These are phyloP conservation scores for Epichloe hybrida DNA, from an alignment of 2,329 filamentous ascomycete genomes.

Conservation along the genomic window DNA sequence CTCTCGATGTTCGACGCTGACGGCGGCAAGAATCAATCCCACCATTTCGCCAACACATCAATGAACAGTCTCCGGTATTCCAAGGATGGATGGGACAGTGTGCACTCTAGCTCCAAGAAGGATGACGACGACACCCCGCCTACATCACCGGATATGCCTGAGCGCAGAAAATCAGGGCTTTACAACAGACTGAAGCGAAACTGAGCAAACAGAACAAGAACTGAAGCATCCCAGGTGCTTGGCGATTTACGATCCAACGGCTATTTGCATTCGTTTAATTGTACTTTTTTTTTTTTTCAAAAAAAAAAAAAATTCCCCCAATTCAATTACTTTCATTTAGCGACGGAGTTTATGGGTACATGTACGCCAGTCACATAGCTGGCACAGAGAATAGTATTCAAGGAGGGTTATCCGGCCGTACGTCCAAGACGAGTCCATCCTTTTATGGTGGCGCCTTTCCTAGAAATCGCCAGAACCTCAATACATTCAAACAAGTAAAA, in stretches of 20 bases:
- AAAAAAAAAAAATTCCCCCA: no score
- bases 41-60: conserved; percentile 13
- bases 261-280: background rate
- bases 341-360: conserved; percentile 10
- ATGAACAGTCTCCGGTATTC: conserved; percentile 17
- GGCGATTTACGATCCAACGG: conserved; percentile 7
- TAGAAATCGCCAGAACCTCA: no score
- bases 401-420: no score
- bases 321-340: conserved; percentile 3
- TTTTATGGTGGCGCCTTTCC: no score
- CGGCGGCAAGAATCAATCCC: conserved; percentile 10
- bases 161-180: conserved; percentile 15
- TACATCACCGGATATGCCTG: conserved; percentile 20
- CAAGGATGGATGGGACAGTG: conserved; percentile 27
- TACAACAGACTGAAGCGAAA: conserved; percentile 6
- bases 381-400: no score
- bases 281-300: no score
- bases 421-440: no score
- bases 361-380: no score
- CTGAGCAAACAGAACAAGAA: background rate
- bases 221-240: background rate
- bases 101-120: conserved; percentile 12
- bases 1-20: conserved; percentile 17
- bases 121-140: conserved; percentile 22
- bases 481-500: no score